Evolutionary conservation across 2,329 filamentous ascomycete species (phyloP), one percentile per base, ranked within the genome.

Genomic region (Basipetospora chlamydospora): DNA sequence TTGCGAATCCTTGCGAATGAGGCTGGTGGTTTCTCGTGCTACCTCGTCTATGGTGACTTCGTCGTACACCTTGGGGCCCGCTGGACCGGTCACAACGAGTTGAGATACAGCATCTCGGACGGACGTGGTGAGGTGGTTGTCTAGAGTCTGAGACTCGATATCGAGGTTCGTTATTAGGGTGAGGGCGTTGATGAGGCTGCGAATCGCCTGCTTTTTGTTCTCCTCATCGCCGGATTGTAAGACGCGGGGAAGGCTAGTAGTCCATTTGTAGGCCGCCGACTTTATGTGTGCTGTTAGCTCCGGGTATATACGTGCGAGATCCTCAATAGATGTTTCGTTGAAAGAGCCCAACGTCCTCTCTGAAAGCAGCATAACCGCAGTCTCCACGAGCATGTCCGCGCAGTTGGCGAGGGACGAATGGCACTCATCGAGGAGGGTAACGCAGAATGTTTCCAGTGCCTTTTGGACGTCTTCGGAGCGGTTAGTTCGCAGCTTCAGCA

Each of bases 211-310:
- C 42, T 75, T 67, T 52, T 92, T 93, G 20, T 69, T 63, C n/a
- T 66, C 66, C 46, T 94, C 85, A 47, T 96, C 86, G 45, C 77
- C 80, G 7, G 77, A 73, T 52, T 88, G 84, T 75, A 95, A 87
- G 11, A 84, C 58, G 12, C 86, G 72, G 5, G 88, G 79, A 13
- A 98, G 67, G 28, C 83, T 78, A 3, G 74, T 73, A 17, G 87
- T 70, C 86, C 87, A 95, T 36, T 76, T 77, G 52, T 88, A 81
- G 1, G 92, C 65, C 1, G 73, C 79, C 20, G 67, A 70, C 46
- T 83, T 82, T 18, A 88, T 60, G 3, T 71, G 60, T 16, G 80
- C 74, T 3, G 67, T 59, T 2, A 87, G 63, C 33, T 70, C 61
- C 2, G 67, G 57, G 45, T 85, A 75, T 9, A 77, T 71, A 26